Evolutionary conservation across 2,329 filamentous ascomycete species (phyloP).

Genomic region (Trichoderma koningii): DNA sequence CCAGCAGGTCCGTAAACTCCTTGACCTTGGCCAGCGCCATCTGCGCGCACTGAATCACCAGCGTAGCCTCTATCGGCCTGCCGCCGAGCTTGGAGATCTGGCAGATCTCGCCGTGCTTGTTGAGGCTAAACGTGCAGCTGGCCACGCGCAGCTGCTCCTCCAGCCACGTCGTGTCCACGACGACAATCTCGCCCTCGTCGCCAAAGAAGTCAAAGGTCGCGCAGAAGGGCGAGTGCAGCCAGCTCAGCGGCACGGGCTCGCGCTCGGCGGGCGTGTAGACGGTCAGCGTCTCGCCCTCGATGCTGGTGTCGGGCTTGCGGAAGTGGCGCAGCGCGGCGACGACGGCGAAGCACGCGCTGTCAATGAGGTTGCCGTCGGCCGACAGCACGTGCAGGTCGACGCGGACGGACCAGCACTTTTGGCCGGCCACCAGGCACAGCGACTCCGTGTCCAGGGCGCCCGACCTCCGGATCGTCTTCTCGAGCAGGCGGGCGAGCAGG

Average conservation of each 20-base stretch:
- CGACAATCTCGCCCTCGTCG: conserved; percentile 65
- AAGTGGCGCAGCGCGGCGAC: conserved; percentile 90
- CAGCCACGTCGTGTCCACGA: conserved; percentile 71
- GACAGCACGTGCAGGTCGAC: conserved; percentile 90
- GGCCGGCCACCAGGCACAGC: conserved; percentile 85
- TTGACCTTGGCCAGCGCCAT: conserved; percentile 77
- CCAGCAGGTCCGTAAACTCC: conserved; percentile 73
- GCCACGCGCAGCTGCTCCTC: conserved; percentile 77
- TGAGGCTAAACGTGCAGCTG: conserved; percentile 80
- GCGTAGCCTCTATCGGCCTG: conserved; percentile 74
- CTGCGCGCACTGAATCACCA: conserved; percentile 73
- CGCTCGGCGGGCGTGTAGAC: conserved; percentile 83
- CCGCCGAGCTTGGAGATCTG: conserved; percentile 91
- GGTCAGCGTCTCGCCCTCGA: conserved; percentile 80
- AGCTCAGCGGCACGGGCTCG: conserved; percentile 85
- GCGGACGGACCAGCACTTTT: conserved; percentile 88
- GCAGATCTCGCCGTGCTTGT: conserved; percentile 86
- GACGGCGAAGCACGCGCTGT: conserved; percentile 81
- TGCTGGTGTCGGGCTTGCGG: conserved; percentile 82
- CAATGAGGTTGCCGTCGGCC: conserved; percentile 87
- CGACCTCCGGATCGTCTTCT: conserved; percentile 91
- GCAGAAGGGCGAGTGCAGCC: conserved; percentile 90
- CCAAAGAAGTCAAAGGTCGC: conserved; percentile 86
- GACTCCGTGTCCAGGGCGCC: conserved; percentile 94
- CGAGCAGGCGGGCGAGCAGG: conserved; percentile 82